Base-by-base conservation (phyloP, 1,139 yeast genomes). In the Wickerhamomyces sp. region DNA sequence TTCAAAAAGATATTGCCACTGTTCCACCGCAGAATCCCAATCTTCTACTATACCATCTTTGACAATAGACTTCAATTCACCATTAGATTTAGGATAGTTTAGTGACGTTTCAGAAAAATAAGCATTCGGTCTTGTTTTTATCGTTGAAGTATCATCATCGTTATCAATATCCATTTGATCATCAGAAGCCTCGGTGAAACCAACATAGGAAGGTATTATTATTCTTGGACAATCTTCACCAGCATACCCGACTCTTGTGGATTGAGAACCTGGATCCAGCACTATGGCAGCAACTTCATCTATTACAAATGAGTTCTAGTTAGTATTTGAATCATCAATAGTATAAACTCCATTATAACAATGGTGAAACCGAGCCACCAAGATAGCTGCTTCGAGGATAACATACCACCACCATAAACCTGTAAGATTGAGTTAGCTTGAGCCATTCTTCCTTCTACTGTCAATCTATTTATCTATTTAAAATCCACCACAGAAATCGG, bases 271-370 rank as follows among this genome's bases (percentile, higher is more conserved):
- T 0, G 96, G 91, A 63, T 93, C 99, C 34, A 93, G 73, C 29
- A 93, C 95, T 8, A 93, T 73, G 34, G 99, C 96, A 52, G 89
- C 81, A 51, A 93, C 84, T 64, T 91, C 97, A 65, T 91, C 94
- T 48, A 63, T 63, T 45, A 67, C 71, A 45, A 61, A 13, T 15
- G 35, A 8, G 29, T 29, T 18, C 26, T 26, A 27, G 39, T 37
- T 35, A 42, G 40, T 41, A 39, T 18, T 18, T 3, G 23, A 5
- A 18, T 18, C 23, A 18, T 18, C 23, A 5, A 18, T 3, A 18
- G 23, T 18, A 18, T n/a, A 18, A 18, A 18, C 23, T 5, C 23
- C 23, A 18, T 18, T n/a, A n/a, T n/a, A n/a, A n/a, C n/a, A n/a
- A n/a, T n/a, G 23, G 23, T 18, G 4, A 18, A 5, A 18, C 23